Evolutionary conservation across 352 stramenopile genomes (phyloP).

Genomic region (Globisporangium echinulatum): DNA sequence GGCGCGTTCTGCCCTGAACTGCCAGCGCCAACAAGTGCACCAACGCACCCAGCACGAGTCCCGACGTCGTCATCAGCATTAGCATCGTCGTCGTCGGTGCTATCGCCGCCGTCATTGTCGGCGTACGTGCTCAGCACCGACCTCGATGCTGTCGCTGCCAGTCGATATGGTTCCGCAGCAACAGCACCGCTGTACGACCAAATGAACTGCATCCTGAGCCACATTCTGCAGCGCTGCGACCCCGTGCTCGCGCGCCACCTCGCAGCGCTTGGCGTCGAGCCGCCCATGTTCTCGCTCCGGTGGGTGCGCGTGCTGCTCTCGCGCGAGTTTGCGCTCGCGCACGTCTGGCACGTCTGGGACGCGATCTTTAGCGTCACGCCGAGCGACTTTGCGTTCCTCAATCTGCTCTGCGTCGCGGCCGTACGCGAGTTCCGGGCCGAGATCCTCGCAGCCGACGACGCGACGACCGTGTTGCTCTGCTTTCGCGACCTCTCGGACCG

Average conservation of each 20-base stretch:
- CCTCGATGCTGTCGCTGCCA: neutral
- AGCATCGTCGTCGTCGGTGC: no score
- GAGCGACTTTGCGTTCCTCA: slow-evolving; percentile 70
- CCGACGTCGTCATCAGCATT: neutral
- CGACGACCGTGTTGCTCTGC: slow-evolving; percentile 44
- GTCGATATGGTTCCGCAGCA: slow-evolving; percentile 5
- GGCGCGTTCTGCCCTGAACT: slow-evolving; percentile 51
- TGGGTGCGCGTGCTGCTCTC: slow-evolving; percentile 78
- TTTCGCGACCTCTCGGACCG: slow-evolving; percentile 50
- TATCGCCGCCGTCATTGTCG: neutral
- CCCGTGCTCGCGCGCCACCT: slow-evolving; percentile 52
- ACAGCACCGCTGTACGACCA: slow-evolving; percentile 53
- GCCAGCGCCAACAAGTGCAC: slow-evolving; percentile 6
- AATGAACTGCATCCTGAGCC: slow-evolving; percentile 68
- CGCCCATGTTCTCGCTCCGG: slow-evolving; percentile 64
- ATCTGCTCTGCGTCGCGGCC: slow-evolving; percentile 66
- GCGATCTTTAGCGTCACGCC: slow-evolving; percentile 69
- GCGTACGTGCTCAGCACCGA: slow-evolving; percentile 15
- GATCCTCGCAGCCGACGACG: slow-evolving; percentile 54
- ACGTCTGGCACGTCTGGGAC: slow-evolving; percentile 78
- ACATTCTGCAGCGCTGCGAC: slow-evolving; percentile 56
- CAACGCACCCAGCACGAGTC: neutral
- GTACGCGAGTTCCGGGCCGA: slow-evolving; percentile 60
- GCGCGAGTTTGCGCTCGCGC: slow-evolving; percentile 62
- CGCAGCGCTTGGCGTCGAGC: slow-evolving; percentile 39